Base-by-base conservation (phyloP, 2,329 filamentous ascomycete species). In the Fusarium vanettenii region DNA sequence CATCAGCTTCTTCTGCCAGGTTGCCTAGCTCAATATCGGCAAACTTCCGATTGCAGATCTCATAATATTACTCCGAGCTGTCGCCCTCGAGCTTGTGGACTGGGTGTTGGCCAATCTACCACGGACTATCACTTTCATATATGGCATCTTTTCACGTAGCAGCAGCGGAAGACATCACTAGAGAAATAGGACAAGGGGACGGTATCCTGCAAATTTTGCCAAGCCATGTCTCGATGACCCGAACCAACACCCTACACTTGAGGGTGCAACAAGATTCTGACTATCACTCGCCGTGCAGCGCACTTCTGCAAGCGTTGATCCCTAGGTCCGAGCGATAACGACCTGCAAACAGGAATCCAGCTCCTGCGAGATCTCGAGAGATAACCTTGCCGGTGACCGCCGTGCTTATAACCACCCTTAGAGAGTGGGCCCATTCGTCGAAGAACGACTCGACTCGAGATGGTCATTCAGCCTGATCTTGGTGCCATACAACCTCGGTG, bases 381-480 rank as follows among this genome's bases (percentile, higher is more conserved):
- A 60, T 25, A 55, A 67, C 22, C 41, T 18, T 20, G 35, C 10
- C 33, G 22, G 14, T 27, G 52, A 31, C 60, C 52, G 48, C 37
- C 22, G 64, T 16, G 20, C n/a, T 33, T 57, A 45, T 59, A 27
- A 37, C 39, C 56, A 55, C 22, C 31, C 45, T 43, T 18, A n/a
- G 31, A 43, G 43, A 43, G 59, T 56, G 60, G 50, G 60, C 37
- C 39, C 18, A 69, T 74, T 50, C 16, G 20, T 25, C 27, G 35
- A 71, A 35, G 39, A 55, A 35, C 43, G 43, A 48, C 43, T 48
- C 37, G 50, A 25, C 43, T 48, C 25, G 50, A 72, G 56, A 62
- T 55, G 66, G 43, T 41, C 41, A 64, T 75, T 67, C 69, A 74
- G 65, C 62, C 72, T 62, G 72, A 75, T 75, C 35, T 72, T 69